A percentile compares a stretch with the other conserved stretches of the same genome.
phyloP scores from a whole-genome alignment of 306 rosid genomes.

The Purshia tridentata region DNA sequence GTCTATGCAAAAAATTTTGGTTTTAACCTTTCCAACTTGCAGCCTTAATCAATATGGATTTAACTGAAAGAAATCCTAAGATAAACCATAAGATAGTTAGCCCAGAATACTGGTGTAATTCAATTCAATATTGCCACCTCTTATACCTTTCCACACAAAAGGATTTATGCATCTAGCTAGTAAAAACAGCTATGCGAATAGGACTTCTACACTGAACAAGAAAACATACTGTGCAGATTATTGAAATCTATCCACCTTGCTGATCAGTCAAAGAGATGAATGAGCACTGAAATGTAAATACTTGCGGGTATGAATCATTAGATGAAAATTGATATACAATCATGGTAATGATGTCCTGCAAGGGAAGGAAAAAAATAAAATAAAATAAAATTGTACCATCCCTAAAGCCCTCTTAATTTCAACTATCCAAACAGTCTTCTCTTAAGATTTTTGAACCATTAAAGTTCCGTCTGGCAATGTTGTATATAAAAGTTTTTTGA shows the following conservation, averaged over 20 bases:
- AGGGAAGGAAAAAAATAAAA: too few relatives aligned
- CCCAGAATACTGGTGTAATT: not conserved
- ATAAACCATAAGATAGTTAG: too few relatives aligned
- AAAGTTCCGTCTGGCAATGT: too few relatives aligned
- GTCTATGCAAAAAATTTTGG: not conserved
- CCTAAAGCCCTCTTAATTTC: too few relatives aligned
- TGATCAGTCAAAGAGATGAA: not conserved
- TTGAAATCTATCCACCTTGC: not conserved
- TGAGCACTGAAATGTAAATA: not conserved
- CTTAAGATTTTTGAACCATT: too few relatives aligned
- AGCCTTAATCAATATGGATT: not conserved
- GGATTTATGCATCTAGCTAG: not conserved
- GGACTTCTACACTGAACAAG: not conserved
- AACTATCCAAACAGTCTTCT: too few relatives aligned
- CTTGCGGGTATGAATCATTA: not conserved
- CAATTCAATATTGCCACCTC: too few relatives aligned
- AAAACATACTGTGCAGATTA: not conserved
- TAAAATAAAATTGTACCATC: too few relatives aligned
- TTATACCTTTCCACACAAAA: too few relatives aligned
- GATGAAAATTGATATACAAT: not conserved
- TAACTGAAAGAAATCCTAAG: not conserved
- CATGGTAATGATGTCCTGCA: not conserved
- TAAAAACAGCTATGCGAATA: not conserved
- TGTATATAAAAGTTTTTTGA: too few relatives aligned
- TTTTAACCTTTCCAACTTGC: not conserved